Evolutionary conservation across 345 rosid species (phyloP), one percentile per base, ranked within the genome.

Genomic region (Euphorbia tirucalli): DNA sequence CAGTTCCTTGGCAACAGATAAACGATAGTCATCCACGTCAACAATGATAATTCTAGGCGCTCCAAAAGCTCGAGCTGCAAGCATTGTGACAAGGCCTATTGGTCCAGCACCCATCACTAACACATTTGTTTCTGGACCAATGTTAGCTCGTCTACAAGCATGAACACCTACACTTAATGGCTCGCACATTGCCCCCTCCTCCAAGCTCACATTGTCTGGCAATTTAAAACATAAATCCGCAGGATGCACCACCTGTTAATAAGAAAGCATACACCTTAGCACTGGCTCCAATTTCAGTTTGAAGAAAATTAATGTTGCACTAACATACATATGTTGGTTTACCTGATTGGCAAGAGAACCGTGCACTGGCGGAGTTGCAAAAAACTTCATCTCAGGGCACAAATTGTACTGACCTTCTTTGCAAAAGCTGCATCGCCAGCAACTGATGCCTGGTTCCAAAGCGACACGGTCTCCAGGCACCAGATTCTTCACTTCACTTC

Each of bases 101-200:
- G 97, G 97, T 52, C 99, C 99, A 31, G 96, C 88, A 46, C 97
- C 99, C 87, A 90, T 84, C 43, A 95, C 68, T 79, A 95, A 74
- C 0, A 90, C 89, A 30, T 79, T 95, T 46, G 96, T 88, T 74
- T 84, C 93, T 3, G 97, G 97, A 70, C 92, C 88, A 61, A 89
- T 72, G 68, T 85, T 78, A 63, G 97, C 99, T 63, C 93, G 85
- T 22, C 93, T 90, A 75, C 97, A 92, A 48, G 97, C 97, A 49
- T 95, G 96, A 14, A 95, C 97, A 61, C 97, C 93, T 41, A 92
- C 93, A 77, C 97, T 92, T 39, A 89, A 71, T 49, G 96, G 97
- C 76, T 92, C 99, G 50, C 99, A 95, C 97, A 92, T 90, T 56
- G 97, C 93, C 68, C 97, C 97, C 85, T 92, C 99, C 80, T 92